Base-by-base conservation (phyloP, 2,329 filamentous ascomycete genomes). In the Penicillium sp. region DNA sequence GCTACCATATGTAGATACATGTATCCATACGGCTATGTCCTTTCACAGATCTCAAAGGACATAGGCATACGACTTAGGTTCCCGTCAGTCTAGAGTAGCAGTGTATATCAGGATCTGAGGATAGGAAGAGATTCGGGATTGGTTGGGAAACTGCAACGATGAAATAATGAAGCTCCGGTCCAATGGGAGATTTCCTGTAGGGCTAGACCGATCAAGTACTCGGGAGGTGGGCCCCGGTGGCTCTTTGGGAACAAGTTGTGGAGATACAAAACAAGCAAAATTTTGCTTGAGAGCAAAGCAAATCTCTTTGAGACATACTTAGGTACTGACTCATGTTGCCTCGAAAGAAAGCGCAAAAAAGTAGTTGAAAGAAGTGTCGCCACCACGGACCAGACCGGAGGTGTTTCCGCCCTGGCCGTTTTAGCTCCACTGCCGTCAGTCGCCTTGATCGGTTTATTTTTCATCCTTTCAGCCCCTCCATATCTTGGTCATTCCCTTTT, bases 381-480 rank as follows among this genome's bases (percentile, higher is more conserved):
- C 59, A 61, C 56, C 34, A 46, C 54, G 59, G 59, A 48, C 45
- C 51, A 40, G 40, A 57, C 50, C 59, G 59, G 60, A 62, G 57
- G 18, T n/a, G 27, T 18, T 56, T 62, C 60, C 60, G 59, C 55
- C 41, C 42, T 52, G 31, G 34, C 46, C 53, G 52, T 58, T 61
- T 32, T 13, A 37, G 52, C 54, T 61, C 58, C 60, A 56, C 58
- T 40, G 57, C 55, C 55, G 55, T 57, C 57, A 57, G 18, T 40
- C 27, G 16, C 18, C 42, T 39, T 34, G 29, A 25, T 42, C n/a
- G 38, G 38, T 34, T 25, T 35, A 35, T 35, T 55, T 55, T 54
- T 50, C 42, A 23, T 46, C 42, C 25, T n/a, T 46, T 37, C 32
- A 25, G 25, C 40, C 49, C 31, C 34, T 51, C 52, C 41, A 51